Evolutionary conservation across 176 grass and related monocot genomes (phyloP), one percentile per base, ranked within the genome.

Genomic region (Neostapfia colusana): DNA sequence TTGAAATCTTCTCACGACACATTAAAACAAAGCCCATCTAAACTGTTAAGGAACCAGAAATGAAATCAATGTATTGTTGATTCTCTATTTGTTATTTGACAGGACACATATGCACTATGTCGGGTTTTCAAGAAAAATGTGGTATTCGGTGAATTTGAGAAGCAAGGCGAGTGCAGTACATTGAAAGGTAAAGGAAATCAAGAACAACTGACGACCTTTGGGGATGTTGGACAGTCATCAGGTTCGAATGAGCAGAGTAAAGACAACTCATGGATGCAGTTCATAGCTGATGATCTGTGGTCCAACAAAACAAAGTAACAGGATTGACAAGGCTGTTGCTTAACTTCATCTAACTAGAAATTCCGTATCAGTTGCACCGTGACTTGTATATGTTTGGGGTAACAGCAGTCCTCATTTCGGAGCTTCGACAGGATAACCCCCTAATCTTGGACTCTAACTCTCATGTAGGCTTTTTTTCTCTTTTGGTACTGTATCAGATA

Each of bases 51-150:
- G 20, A 64, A 65, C 58, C 7, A 18, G 24, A 46, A 82, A 72
- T 50, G 4, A 12, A 62, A 68, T 42, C 14, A 70, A 62, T 48
- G 8, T 40, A 76, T 20, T 65, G 25, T 55, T 75, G 18, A 85
- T 54, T 25, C 69, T 41, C 69, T 41, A 68, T 38, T 62, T 84
- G 39, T 80, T 85, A 10, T 73, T 61, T 76, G 45, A 66, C 80
- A 98, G 92, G 96, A 99, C 64, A 89, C 89, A 0, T 99, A 95
- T 48, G 96, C 92, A 18, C 43, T 99, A 48, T 99, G 96, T 83
- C 96, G 96, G 78, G 92, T 99, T 65, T 95, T 99, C 83, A 99
- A 99, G 87, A 99, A 99, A 74, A 92, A 95, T 78, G 92, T 85
- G 40, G 74, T 74, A 0, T 68, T 82, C 18, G 73, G 76, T 53